A percentile compares a stretch with the other conserved stretches of the same genome.
These are phyloP conservation scores for Amanita brunnescens DNA, from an alignment of 768 basidiomycete genomes.

Conservation along the genomic window DNA sequence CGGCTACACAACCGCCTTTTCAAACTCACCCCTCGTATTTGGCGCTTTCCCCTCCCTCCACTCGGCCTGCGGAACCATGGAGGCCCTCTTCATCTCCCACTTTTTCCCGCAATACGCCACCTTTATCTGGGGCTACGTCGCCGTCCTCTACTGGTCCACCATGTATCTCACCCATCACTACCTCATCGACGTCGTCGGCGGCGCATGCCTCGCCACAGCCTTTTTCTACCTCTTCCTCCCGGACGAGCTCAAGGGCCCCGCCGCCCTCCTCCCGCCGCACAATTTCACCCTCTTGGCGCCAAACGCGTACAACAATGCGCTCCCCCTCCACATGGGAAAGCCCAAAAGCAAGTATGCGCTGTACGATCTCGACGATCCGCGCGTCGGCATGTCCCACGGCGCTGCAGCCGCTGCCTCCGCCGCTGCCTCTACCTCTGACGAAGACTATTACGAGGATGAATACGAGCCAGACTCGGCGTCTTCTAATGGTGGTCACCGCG, in stretches of 20 bases:
- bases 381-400: constrained; percentile 26
- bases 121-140: constrained; percentile 77
- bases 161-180: constrained; percentile 99
- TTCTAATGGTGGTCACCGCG: constrained; percentile 2
- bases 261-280: constrained; percentile 43
- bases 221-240: constrained; percentile 89
- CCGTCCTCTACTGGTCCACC: constrained; percentile 91
- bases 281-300: constrained; percentile 17
- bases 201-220: constrained; percentile 80
- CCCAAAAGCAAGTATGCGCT: constrained; percentile 56
- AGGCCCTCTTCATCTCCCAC: constrained; percentile 88
- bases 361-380: constrained; percentile 67
- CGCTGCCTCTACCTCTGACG: neutral
- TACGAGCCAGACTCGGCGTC: constrained; percentile 2
- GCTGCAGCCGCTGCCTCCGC: constrained; percentile 9
- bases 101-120: constrained; percentile 76
- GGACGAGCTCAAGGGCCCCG: constrained; percentile 57
- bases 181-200: constrained; percentile 94
- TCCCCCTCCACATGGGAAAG: constrained; percentile 4
- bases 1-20: constrained; percentile 75
- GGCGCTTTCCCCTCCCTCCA: constrained; percentile 96
- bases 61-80: constrained; percentile 83
- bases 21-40: constrained; percentile 86
- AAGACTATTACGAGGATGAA: constrained; percentile 5
- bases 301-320: constrained; percentile 5